A percentile compares a stretch with the other conserved stretches of the same genome.
Evolutionary conservation across 1,284 basidiomycete species (phyloP).

Genomic region (Moesziomyces aphidis): DNA sequence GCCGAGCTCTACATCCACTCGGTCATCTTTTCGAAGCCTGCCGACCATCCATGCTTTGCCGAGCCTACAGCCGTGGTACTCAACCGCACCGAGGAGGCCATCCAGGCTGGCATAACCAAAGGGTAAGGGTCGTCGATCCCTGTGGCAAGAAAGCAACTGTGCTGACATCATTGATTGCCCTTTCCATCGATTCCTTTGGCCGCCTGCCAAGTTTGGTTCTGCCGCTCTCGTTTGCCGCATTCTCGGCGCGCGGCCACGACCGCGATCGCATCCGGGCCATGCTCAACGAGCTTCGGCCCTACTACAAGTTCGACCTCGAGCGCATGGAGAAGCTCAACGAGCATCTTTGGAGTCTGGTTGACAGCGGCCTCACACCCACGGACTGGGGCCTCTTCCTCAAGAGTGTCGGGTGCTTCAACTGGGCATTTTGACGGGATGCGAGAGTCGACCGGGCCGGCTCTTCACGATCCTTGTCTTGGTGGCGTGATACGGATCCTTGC

Average conservation of each 20-base stretch:
- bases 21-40: conserved; percentile 44
- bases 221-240: conserved; percentile 39
- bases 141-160: background rate
- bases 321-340: conserved; percentile 41
- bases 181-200: background rate
- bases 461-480: conserved; percentile 1
- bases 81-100: conserved; percentile 37
- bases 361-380: conserved; percentile 35
- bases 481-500: background rate
- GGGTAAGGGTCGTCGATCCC: conserved; percentile 14
- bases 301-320: conserved; percentile 49
- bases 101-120: conserved; percentile 38
- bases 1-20: conserved; percentile 49
- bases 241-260: conserved; percentile 26
- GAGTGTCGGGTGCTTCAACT: conserved; percentile 51
- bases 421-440: conserved; percentile 22
- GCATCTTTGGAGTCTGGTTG: conserved; percentile 45
- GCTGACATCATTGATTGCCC: background rate
- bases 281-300: conserved; percentile 40
- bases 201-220: conserved; percentile 17
- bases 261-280: conserved; percentile 34
- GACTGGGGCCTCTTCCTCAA: conserved; percentile 46
- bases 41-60: conserved; percentile 36
- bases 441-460: background rate
- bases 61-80: conserved; percentile 36